Evolutionary conservation across 2,329 filamentous ascomycete genomes (phyloP).

Genomic region (Microdochium paspali): DNA sequence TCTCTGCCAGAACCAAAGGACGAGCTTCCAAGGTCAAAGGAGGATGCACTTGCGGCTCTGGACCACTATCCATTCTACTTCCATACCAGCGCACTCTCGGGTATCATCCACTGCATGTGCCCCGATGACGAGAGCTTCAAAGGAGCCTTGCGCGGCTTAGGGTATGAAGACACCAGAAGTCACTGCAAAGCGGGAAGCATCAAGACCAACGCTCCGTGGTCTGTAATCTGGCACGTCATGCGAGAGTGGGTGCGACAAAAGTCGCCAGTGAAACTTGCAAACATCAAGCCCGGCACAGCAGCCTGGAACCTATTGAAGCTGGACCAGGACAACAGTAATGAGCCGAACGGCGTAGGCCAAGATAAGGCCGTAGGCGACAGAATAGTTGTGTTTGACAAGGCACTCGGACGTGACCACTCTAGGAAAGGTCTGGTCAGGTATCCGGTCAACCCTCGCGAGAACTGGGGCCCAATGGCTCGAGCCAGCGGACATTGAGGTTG

Average conservation of each 20-base stretch:
- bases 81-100: conserved; percentile 63
- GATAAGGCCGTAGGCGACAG: conserved; percentile 20
- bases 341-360: conserved; percentile 7
- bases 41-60: conserved; percentile 49
- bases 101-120: conserved; percentile 68
- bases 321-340: conserved; percentile 23
- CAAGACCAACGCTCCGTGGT: conserved; percentile 90
- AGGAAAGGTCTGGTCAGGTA: conserved; percentile 71
- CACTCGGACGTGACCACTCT: conserved; percentile 60
- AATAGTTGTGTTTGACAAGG: conserved; percentile 62
- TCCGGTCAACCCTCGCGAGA: conserved; percentile 79
- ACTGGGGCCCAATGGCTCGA: conserved; percentile 80
- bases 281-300: conserved; percentile 59
- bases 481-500: conserved; percentile 47
- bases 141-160: conserved; percentile 71
- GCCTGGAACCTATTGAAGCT: conserved; percentile 60
- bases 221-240: conserved; percentile 85
- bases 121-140: conserved; percentile 72
- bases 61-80: conserved; percentile 84
- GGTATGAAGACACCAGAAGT: conserved; percentile 75
- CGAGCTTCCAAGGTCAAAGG: conserved; percentile 11
- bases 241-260: conserved; percentile 82
- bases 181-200: conserved; percentile 85
- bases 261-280: conserved; percentile 63
- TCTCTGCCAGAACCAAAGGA: conserved; percentile 22